Evolutionary conservation across 257 asterid genomes (phyloP).

Genomic region (Primulina eburnea): DNA sequence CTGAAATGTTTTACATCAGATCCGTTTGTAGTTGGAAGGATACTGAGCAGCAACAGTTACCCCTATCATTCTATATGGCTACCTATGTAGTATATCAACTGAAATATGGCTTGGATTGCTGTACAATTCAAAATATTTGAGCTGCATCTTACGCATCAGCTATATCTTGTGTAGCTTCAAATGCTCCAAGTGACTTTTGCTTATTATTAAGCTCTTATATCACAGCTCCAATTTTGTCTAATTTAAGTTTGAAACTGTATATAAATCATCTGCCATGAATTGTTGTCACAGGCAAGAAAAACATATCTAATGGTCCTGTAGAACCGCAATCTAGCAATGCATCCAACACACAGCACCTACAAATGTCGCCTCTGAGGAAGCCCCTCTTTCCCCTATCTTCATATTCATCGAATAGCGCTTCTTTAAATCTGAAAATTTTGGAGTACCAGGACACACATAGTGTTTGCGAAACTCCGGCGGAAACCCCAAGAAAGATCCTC

Average conservation of each 20-base stretch:
- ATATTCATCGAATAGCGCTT: conserved; percentile 39
- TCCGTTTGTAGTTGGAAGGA: not conserved
- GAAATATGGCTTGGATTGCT: not conserved
- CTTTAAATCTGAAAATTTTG: conserved; percentile 25
- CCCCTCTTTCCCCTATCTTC: conserved; percentile 76
- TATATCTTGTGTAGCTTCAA: not conserved
- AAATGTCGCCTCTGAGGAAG: conserved; percentile 38
- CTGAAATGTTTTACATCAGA: too few species aligned
- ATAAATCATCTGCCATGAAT: not conserved
- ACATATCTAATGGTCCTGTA: conserved; percentile 22
- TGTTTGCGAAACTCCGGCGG: conserved; percentile 28
- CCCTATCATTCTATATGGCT: not conserved
- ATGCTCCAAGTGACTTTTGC: not conserved
- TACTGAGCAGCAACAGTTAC: too few species aligned
- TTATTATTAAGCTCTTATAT: too few species aligned
- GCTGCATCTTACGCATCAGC: not conserved
- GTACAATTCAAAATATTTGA: not conserved
- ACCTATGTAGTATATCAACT: not conserved
- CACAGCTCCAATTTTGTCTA: not conserved
- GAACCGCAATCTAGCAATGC: conserved; percentile 33
- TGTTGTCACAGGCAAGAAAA: conserved; percentile 48
- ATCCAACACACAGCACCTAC: conserved; percentile 27
- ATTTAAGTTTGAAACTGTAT: conserved; percentile 3
- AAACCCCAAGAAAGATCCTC: conserved; percentile 25
- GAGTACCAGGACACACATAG: conserved; percentile 29